Percentiles rank a stretch among this genome's conserved stretches.
phyloP scores from a whole-genome alignment of 2,329 filamentous ascomycete species.

The Amesomyces nigricolor region DNA sequence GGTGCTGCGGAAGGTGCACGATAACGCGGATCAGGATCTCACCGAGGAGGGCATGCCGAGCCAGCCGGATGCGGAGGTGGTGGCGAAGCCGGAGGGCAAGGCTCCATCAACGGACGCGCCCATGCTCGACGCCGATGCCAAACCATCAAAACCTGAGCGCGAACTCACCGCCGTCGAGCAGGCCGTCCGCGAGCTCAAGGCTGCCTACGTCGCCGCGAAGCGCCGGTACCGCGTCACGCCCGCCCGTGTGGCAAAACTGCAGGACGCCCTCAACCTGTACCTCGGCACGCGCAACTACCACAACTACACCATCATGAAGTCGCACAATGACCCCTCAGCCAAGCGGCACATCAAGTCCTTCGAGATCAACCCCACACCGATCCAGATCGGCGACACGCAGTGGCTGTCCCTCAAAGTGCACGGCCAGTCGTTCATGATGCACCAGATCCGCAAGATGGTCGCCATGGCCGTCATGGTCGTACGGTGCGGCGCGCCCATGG shows the following conservation, averaged over 20 bases:
- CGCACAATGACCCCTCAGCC: conserved; percentile 70
- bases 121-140: background rate
- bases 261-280: conserved; percentile 68
- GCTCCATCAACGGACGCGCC: background rate
- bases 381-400: conserved; percentile 85
- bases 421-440: conserved; percentile 99
- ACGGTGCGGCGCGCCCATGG: conserved; percentile 70
- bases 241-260: conserved; percentile 66
- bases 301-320: conserved; percentile 95
- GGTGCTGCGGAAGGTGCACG: conserved; percentile 58
- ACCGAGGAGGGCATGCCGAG: conserved; percentile 16
- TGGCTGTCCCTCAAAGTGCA: conserved; percentile 96
- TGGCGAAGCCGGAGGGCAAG: background rate
- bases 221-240: conserved; percentile 75
- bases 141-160: conserved; percentile 13
- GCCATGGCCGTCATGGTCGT: conserved; percentile 82
- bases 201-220: conserved; percentile 76
- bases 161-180: conserved; percentile 50
- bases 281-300: conserved; percentile 86
- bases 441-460: conserved; percentile 99
- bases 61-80: conserved; percentile 6
- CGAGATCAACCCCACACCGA: conserved; percentile 65
- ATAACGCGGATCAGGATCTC: conserved; percentile 28
- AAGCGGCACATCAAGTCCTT: conserved; percentile 94
- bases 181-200: conserved; percentile 69